phyloP scores from a whole-genome alignment of 1,139 yeast species.

The Yamadazyma conglobata region DNA sequence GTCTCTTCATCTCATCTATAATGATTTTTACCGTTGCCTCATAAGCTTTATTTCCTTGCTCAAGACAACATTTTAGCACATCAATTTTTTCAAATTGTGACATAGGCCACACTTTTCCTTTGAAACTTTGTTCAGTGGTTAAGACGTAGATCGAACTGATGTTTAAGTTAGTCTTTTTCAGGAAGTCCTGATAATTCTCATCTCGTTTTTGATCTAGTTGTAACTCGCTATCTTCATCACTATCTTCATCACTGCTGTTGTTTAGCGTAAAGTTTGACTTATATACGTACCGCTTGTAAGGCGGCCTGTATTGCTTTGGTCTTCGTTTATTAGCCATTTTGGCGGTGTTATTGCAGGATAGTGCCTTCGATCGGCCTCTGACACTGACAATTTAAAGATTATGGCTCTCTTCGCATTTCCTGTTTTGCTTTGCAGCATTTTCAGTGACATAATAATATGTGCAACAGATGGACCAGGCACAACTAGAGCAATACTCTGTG shows the following conservation, averaged over 20 bases:
- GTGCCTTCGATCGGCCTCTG: too few species aligned
- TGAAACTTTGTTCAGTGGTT: conserved; percentile 20
- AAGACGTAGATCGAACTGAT: conserved; percentile 37
- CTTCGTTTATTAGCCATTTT: conserved; percentile 82
- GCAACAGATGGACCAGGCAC: too few species aligned
- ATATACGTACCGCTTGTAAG: conserved; percentile 75
- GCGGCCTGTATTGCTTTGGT: conserved; percentile 75
- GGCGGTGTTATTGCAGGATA: conserved; percentile 11
- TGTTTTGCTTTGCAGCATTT: too few species aligned
- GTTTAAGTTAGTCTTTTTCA: conserved; percentile 24
- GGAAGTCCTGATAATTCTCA: conserved; percentile 20
- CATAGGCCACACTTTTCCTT: conserved; percentile 38
- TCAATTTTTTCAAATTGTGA: conserved; percentile 47
- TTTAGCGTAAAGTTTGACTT: conserved; percentile 43
- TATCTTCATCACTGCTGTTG: conserved; percentile 35
- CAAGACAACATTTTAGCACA: conserved; percentile 34
- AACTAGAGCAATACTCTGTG: too few species aligned
- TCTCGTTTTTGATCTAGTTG: too few species aligned
- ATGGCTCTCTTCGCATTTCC: too few species aligned
- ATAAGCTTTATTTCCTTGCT: conserved; percentile 17
- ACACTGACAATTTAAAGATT: too few species aligned
- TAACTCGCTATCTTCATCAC: conserved; percentile 20
- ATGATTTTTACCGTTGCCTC: conserved; percentile 13
- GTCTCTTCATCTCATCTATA: conserved; percentile 14
- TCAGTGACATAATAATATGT: too few species aligned